phyloP scores from a whole-genome alignment of 2,329 filamentous ascomycete species.

The Sclerotinia minor region DNA sequence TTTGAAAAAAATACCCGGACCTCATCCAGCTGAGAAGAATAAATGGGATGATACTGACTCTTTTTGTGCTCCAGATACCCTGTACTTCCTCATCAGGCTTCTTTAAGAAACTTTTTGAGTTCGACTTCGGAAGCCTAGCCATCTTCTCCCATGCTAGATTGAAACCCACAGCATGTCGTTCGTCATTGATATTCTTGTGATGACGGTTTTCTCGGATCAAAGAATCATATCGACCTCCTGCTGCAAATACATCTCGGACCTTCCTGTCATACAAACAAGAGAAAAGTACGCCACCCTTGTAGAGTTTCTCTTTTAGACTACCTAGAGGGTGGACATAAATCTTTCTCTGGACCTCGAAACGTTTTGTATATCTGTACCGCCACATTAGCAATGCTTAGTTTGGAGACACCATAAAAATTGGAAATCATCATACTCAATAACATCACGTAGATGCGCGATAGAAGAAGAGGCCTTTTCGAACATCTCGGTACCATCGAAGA shows the following conservation, averaged over 20 bases:
- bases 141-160: slow-evolving; percentile 86
- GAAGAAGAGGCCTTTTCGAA: slow-evolving; percentile 74
- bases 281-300: slow-evolving; percentile 81
- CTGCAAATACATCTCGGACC: slow-evolving; percentile 82
- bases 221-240: slow-evolving; percentile 88
- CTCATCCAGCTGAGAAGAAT: background rate
- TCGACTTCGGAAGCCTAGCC: slow-evolving; percentile 49
- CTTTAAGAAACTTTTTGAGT: slow-evolving; percentile 63
- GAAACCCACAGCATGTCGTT: slow-evolving; percentile 85
- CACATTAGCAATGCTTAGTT: slow-evolving; percentile 4
- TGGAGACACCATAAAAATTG: background rate
- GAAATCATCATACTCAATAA: slow-evolving; percentile 56
- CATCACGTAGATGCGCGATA: slow-evolving; percentile 76
- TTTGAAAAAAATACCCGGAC: background rate
- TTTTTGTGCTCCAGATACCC: slow-evolving; percentile 60
- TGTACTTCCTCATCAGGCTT: slow-evolving; percentile 64
- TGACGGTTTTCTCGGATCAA: slow-evolving; percentile 82
- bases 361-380: slow-evolving; percentile 61
- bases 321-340: slow-evolving; percentile 82
- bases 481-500: slow-evolving; percentile 64
- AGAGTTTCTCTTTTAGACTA: slow-evolving; percentile 90
- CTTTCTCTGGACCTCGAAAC: slow-evolving; percentile 72
- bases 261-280: slow-evolving; percentile 87
- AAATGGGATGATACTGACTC: slow-evolving; percentile 55
- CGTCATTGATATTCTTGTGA: slow-evolving; percentile 61